Percentiles rank a stretch among this genome's conserved stretches.
Conservation (phyloP, 78 protist genomes). For the Salpingoeca rosetta region DNA sequence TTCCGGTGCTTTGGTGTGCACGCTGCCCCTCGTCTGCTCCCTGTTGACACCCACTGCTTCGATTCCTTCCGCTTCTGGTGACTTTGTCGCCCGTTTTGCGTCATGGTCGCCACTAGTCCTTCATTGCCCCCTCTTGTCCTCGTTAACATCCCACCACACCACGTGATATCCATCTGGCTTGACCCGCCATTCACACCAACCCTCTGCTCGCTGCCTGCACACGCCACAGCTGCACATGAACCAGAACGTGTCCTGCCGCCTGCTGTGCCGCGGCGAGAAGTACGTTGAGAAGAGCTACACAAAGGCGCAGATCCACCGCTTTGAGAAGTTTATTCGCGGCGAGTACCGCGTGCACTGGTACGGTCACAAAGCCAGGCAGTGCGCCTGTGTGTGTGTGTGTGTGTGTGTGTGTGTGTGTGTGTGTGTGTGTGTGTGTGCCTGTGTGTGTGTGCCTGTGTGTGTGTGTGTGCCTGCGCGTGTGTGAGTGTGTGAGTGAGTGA, state of each 20-base stretch:
- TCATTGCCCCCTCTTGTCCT: no score
- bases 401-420: no score
- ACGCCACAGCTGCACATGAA: not conserved
- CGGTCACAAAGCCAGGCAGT: no score
- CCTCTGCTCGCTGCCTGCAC: not conserved
- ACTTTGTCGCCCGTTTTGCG: no score
- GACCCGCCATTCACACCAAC: not conserved
- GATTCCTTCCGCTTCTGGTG: no score
- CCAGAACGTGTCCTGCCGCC: not conserved
- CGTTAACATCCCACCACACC: not conserved
- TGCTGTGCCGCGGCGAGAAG: not conserved
- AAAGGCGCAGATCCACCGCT: not conserved
- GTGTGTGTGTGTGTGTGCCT: no score
- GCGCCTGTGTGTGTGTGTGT: no score
- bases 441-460: no score
- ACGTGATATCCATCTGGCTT: not conserved
- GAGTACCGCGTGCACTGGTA: conserved; percentile 26
- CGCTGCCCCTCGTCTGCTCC: not conserved
- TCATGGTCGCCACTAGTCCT: no score
- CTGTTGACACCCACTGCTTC: no score
- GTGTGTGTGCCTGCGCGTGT: no score
- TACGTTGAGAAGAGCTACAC: not conserved
- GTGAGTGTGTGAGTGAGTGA: no score
- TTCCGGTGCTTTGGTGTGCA: not conserved
- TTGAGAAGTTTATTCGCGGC: not conserved